phyloP scores from a whole-genome alignment of 257 asterid species.

The Ophiorrhiza pumila region DNA sequence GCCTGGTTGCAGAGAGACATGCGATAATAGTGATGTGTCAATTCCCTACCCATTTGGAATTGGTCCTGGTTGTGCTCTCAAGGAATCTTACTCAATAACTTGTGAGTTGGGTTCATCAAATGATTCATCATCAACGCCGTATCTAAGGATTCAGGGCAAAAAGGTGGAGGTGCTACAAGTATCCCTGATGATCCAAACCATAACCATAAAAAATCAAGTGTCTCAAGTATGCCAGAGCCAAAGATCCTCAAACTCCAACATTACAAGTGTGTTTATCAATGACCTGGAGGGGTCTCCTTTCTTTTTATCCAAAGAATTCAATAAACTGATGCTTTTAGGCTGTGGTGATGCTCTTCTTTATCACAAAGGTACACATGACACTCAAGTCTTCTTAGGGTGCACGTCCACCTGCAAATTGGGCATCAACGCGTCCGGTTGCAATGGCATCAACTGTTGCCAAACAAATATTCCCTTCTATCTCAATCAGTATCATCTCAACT shows the following conservation, averaged over 20 bases:
- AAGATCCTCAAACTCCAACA: too few relatives aligned
- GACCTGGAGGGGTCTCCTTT: too few relatives aligned
- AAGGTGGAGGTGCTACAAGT: constrained; percentile 11
- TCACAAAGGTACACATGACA: too few relatives aligned
- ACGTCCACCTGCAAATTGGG: constrained; percentile 19
- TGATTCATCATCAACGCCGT: too few relatives aligned
- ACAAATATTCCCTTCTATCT: constrained; percentile 22
- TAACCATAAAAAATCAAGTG: neutral
- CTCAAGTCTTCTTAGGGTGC: constrained; percentile 17
- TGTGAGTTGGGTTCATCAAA: too few relatives aligned
- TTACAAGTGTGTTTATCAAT: too few relatives aligned
- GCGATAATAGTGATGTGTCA: constrained; percentile 12
- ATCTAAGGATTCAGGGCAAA: neutral
- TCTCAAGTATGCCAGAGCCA: neutral
- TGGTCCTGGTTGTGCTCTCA: constrained; percentile 17
- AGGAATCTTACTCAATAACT: constrained; percentile 11
- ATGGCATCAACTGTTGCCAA: constrained; percentile 29
- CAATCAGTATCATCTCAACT: constrained; percentile 8
- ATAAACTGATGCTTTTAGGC: constrained; percentile 23
- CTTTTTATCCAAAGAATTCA: constrained; percentile 4
- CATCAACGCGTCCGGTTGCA: constrained; percentile 13
- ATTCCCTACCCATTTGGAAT: constrained; percentile 30
- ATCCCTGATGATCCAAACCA: constrained; percentile 17
- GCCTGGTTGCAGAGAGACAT: neutral
- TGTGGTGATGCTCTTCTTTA: constrained; percentile 25